phyloP scores from a whole-genome alignment of 306 rosid genomes.

The Dalbergia oliveri region DNA sequence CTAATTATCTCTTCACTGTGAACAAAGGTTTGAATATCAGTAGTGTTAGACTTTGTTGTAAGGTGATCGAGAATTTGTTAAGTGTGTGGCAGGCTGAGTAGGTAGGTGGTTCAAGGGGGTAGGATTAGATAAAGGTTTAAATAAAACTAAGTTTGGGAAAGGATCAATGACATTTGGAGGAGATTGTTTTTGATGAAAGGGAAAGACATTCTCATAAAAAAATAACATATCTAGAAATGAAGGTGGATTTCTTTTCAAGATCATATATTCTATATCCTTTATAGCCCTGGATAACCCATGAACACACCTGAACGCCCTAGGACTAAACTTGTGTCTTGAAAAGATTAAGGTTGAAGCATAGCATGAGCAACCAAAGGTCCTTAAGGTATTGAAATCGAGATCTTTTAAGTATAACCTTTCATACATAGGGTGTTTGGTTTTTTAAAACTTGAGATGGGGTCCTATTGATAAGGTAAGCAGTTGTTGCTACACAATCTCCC shows the following conservation, averaged over 20 bases:
- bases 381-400: not conserved
- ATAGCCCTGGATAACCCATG: not conserved
- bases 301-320: not conserved
- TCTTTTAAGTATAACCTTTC: not conserved
- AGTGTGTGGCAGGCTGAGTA: too few species aligned
- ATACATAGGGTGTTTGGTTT: not conserved
- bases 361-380: not conserved
- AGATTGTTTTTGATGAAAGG: not conserved
- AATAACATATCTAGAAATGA: not conserved
- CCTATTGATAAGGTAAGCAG: too few species aligned
- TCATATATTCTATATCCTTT: not conserved
- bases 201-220: not conserved
- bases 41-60: too few species aligned
- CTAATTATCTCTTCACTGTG: too few species aligned
- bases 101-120: too few species aligned
- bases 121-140: too few species aligned
- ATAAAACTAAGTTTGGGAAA: too few species aligned
- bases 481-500: too few species aligned
- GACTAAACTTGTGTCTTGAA: not conserved
- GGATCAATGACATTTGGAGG: too few species aligned
- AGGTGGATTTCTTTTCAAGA: not conserved
- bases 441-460: too few species aligned
- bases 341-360: not conserved
- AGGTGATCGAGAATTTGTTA: too few species aligned
- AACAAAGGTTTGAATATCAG: too few species aligned